Evolutionary conservation across 495 filamentous ascomycete genomes (phyloP).

Genomic region (Lasiosphaeriaceae sp.): DNA sequence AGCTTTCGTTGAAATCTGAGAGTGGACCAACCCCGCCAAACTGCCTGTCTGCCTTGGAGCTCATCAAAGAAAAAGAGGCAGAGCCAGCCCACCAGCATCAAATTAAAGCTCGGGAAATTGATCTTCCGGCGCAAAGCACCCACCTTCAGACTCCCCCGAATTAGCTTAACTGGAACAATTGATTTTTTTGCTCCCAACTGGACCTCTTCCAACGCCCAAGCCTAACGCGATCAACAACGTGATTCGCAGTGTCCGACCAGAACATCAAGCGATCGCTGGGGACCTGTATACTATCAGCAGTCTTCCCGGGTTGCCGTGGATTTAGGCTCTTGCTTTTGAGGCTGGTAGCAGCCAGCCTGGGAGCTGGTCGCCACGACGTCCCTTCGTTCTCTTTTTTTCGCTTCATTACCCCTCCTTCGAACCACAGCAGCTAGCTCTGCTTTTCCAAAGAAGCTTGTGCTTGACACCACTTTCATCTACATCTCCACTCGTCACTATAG

Average conservation of each 20-base stretch:
- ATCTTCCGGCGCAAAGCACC: conserved; percentile 14
- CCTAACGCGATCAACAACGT: conserved; percentile 1
- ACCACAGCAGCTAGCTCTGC: conserved; percentile 63
- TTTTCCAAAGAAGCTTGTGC: conserved; percentile 34
- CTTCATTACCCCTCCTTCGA: conserved; percentile 48
- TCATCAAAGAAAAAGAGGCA: no score
- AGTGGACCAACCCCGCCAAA: no score
- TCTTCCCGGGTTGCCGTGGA: neutral
- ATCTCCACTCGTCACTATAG: conserved; percentile 48
- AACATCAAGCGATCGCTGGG: conserved; percentile 22
- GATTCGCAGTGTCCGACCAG: conserved; percentile 14
- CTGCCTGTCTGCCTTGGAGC: no score
- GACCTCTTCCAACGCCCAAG: conserved; percentile 6
- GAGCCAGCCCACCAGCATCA: no score
- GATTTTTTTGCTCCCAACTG: conserved; percentile 1
- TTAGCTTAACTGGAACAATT: neutral
- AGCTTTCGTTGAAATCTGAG: no score
- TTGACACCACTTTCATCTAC: conserved; percentile 42
- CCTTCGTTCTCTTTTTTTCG: conserved; percentile 44
- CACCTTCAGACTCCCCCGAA: conserved; percentile 1
- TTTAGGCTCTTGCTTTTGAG: neutral
- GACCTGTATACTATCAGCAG: neutral
- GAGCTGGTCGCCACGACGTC: conserved; percentile 44
- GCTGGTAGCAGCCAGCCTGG: conserved; percentile 9
- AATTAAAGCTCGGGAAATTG: conserved; percentile 15